Evolutionary conservation across 768 basidiomycete species (phyloP).

Genomic region (Cyclocybe aegerita): DNA sequence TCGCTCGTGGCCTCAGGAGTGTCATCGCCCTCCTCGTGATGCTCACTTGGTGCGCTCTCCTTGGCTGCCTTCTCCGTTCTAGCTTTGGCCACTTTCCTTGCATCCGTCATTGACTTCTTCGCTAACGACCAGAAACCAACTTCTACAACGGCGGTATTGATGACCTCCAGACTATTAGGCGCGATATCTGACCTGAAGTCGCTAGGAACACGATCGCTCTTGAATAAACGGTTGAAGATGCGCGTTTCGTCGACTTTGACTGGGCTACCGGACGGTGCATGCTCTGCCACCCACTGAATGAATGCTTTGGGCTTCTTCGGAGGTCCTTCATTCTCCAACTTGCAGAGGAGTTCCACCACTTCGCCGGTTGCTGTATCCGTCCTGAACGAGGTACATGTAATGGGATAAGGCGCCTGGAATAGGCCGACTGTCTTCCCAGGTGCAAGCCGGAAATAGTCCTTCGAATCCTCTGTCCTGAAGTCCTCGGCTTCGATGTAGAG

Average conservation of each 20-base stretch:
- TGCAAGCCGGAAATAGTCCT: constrained; percentile 96
- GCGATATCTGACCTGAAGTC: constrained; percentile 86
- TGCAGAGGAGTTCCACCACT: constrained; percentile 78
- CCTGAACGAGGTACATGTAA: constrained; percentile 90
- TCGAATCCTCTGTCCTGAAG: constrained; percentile 88
- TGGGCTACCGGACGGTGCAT: constrained; percentile 74
- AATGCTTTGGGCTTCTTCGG: constrained; percentile 86
- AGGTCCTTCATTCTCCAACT: constrained; percentile 67
- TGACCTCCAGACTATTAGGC: constrained; percentile 75
- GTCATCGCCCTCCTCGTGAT: constrained; percentile 34
- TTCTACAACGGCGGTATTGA: constrained; percentile 83
- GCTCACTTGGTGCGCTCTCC: constrained; percentile 35
- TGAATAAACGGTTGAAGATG: constrained; percentile 92
- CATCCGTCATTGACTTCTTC: constrained; percentile 61
- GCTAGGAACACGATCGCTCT: constrained; percentile 84
- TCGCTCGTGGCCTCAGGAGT: constrained; percentile 75
- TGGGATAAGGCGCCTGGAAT: constrained; percentile 89
- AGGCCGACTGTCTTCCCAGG: constrained; percentile 97
- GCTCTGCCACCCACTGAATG: constrained; percentile 97
- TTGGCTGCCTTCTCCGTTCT: constrained; percentile 63
- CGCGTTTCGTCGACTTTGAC: constrained; percentile 87
- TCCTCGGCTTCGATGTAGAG: constrained; percentile 94
- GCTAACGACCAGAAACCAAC: constrained; percentile 86
- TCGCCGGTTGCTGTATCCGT: constrained; percentile 69
- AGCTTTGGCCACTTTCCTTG: constrained; percentile 60